These are phyloP conservation scores for Sporobolomyces phaffii DNA, from an alignment of 768 basidiomycete genomes.

Conservation along the genomic window DNA sequence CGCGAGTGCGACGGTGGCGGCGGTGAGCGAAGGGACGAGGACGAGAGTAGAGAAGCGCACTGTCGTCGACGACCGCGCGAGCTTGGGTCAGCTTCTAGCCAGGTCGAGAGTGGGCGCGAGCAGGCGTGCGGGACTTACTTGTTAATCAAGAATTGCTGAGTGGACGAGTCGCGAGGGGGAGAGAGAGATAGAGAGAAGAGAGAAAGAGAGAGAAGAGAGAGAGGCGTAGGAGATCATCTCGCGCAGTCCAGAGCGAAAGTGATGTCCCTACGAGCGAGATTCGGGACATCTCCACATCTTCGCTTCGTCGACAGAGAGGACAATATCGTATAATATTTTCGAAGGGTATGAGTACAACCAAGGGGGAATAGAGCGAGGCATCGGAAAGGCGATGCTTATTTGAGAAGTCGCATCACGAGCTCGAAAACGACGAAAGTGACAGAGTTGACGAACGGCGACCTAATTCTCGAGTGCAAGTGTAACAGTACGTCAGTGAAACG, in stretches of 20 bases:
- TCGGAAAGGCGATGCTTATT: neutral
- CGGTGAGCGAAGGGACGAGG: slow-evolving; percentile 4
- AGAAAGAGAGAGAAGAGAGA: neutral
- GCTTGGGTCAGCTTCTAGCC: too few species aligned
- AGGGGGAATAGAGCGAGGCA: neutral
- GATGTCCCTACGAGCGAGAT: too few species aligned
- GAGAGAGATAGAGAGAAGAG: neutral
- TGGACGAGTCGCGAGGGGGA: too few species aligned
- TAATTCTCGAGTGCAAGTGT: too few species aligned
- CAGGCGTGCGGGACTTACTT: too few species aligned
- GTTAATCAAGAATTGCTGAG: too few species aligned
- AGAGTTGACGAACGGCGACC: slow-evolving; percentile 92
- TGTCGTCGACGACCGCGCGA: too few species aligned
- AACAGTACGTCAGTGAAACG: too few species aligned
- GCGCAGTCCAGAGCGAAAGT: too few species aligned
- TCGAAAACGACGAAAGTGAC: slow-evolving; percentile 96
- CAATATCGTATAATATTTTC: too few species aligned
- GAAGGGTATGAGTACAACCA: neutral
- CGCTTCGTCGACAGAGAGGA: too few species aligned
- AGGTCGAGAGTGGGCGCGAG: neutral
- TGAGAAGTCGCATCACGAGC: slow-evolving; percentile 49
- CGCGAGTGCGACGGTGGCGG: neutral
- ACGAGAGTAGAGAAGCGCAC: slow-evolving; percentile 1
- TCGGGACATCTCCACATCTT: too few species aligned
- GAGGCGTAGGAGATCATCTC: neutral